Evolutionary conservation across 768 basidiomycete species (phyloP), one percentile per base, ranked within the genome.

Genomic region (Piloderma croceum): DNA sequence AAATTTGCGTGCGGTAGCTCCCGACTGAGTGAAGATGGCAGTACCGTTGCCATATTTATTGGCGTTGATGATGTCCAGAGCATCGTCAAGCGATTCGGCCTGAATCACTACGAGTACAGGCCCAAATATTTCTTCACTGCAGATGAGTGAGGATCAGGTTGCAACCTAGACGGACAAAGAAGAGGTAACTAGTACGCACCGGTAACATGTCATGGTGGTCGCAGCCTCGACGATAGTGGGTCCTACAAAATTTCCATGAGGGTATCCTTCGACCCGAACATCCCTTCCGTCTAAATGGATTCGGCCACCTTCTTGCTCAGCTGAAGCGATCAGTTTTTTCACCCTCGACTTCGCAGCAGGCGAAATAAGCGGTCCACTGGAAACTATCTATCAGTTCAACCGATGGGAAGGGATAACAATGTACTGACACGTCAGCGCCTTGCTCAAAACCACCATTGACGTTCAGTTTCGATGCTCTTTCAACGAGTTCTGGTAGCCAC

Each of bases 21-120:
- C 96, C 11, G 85, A 89, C 64, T 96, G 90, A 17, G 94, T 99
- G 61, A 97, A 98, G 58, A 96, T 90, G 17, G 91, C 88, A 22
- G 92, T 79, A 22, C 94, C 94, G 52, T 98, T 98, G 6, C 94
- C 87, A 59, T 96, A 98, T 48, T 63, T 71, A 65, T 96, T 97
- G 45, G 70, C 64, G 65, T 98, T 98, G 63, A 98, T 82, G 45
- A 94, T 80, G 31, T 79, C 76, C 44, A 97, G 73, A 10, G 91
- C 93, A 44, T 94, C 90, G 46, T 97, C 92, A 31, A 98, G 68
- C 0, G 82, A 89, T 24, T 91, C 79, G 5, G 82, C 88, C 35
- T 75, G 71, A 40, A 97, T 56, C 41, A 93, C 70, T 7, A 83
- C 69, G 21, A 98, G 70, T 2, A 83, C 94, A 2, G 94, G 94